Base-by-base conservation (phyloP, 2,329 filamentous ascomycete genomes). In the Bisporella sp. region DNA sequence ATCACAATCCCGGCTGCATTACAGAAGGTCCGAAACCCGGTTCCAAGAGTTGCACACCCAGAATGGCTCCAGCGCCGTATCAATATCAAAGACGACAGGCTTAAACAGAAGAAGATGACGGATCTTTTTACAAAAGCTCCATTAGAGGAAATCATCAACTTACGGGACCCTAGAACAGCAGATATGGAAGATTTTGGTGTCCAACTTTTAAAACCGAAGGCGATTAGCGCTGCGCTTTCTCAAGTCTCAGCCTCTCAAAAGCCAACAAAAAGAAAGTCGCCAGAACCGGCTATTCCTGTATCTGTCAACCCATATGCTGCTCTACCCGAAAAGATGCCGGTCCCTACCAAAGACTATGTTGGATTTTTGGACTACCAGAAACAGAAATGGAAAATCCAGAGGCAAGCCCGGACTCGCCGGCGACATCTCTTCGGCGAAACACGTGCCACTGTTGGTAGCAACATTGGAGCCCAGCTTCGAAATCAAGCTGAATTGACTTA, bases 101-200 rank as follows among this genome's bases (percentile, higher is more conserved):
- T 97, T 76, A 96, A 99, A 73, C 93, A 99, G 71, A 95, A 91
- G 73, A 99, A 99, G 71, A 86, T 99, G 74, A 99, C 92, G 0
- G 93, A 97, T 63, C 74, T 96, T 60, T 96, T 99, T 64, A 75
- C 65, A 62, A 86, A 85, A 65, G 81, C 76, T 43, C 86, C 89
- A 0, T 68, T 95, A 29, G 79, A 82, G 9, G 87, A 92, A 58
- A 85, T 89, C 71, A 76, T 80, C 64, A 71, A 95, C 78, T 66
- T 76, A 67, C 81, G 68, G 59, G 79, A 66, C 63, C 72, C 64
- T 53, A 74, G 71, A 45, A 65, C 74, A 62, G 78, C 72, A 8
- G 90, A 95, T 65, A 74, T 96, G 54, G 91, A 96, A 64, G 90
- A 96, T 66, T 89, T 87, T 60, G 87, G 86, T 6, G 76, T 77